Base-by-base conservation (phyloP, 176 grass and related monocot species). In the Zea mays region DNA sequence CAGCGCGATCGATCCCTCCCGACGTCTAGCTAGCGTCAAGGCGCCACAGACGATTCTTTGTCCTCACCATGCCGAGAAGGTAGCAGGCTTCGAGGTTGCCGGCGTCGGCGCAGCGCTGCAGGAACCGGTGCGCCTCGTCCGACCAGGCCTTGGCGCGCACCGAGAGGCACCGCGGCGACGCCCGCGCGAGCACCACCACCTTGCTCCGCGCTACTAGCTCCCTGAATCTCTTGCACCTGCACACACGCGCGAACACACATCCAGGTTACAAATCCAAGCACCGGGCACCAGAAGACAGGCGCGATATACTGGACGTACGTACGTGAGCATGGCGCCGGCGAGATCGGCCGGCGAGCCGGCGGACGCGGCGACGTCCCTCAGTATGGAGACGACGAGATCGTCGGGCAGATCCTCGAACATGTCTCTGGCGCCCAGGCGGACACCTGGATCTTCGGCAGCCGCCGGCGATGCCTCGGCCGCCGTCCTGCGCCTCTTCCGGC, bases 31-130 rank as follows among this genome's bases (percentile, higher is more conserved):
- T 27, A 27, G 27, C 27, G 27, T 1, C 27, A 27, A 0, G 27
- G 1, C 27, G 27, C 27, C 27, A 27, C 27, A 27, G 27, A 27
- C 27, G 27, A 27, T 27, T 27, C 27, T 27, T 1, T 27, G 5
- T 34, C 16, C 40, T 75, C 72, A 94, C 92, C 92, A 94, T 91
- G 83, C 89, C 92, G 3, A 94, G 92, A 17, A 94, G 82, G 63
- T 91, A 91, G 75, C 80, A 89, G 19, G 92, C 92, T 56, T 91
- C 89, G 43, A 91, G 77, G 77, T 89, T 94, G 56, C 89, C 89
- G n/a, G 86, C 83, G 54, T 91, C 81, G 2, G 89, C 81, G 66
- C 92, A 94, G 36, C 77, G 57, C 67, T 78, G 85, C 21, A 94
- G 42, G 76, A 91, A 94, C 1, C 79, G 80, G 71, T 91, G 86